Conservation (phyloP, 768 basidiomycete species). For the Crepidotus variabilis region DNA sequence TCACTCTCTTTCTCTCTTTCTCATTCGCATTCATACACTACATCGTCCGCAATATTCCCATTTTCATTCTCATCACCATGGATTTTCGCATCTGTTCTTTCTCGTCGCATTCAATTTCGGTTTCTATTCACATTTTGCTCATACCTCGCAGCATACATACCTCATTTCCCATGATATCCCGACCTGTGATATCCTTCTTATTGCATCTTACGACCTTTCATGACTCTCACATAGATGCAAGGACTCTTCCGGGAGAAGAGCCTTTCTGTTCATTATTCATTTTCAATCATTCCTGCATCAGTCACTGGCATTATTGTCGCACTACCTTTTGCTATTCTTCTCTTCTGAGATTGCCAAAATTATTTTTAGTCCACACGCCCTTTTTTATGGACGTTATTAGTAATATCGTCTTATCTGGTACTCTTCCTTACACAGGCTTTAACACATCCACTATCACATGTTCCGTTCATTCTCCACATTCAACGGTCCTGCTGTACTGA, state of each 20-base stretch:
- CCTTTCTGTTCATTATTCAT: neutral
- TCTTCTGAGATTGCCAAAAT: neutral
- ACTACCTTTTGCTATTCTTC: neutral
- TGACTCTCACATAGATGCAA: neutral
- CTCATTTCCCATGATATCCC: neutral
- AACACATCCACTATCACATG: too few relatives aligned
- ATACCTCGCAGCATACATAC: neutral
- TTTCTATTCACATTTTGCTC: conserved; percentile 1
- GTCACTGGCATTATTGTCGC: neutral
- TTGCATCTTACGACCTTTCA: neutral
- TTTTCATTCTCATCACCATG: neutral
- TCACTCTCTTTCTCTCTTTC: neutral
- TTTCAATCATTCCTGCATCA: neutral
- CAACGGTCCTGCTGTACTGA: too few relatives aligned
- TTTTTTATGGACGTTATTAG: neutral
- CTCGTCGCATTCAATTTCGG: neutral
- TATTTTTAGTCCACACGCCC: neutral
- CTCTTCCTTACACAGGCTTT: too few relatives aligned
- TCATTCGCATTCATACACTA: neutral
- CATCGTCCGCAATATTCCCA: conserved; percentile 4
- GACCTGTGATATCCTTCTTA: neutral
- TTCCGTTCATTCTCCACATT: too few relatives aligned
- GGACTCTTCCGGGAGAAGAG: neutral
- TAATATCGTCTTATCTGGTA: neutral
- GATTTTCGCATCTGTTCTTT: conserved; percentile 8